These are phyloP conservation scores for Cunninghamia lanceolata DNA, from an alignment of 75 land plant genomes.

Conservation along the genomic window DNA sequence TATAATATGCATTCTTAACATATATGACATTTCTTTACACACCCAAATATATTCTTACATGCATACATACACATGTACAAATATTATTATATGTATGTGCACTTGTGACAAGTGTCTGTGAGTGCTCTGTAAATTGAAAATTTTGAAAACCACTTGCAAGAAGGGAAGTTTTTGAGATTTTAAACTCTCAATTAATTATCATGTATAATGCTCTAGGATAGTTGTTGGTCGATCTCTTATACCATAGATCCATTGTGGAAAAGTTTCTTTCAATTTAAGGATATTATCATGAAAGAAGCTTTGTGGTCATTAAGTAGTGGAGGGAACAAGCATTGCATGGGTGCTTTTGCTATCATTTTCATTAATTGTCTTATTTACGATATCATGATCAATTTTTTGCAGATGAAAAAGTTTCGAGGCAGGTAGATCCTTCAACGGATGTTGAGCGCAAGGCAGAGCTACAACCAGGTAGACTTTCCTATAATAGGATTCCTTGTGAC, in stretches of 20 bases:
- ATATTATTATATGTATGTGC: neutral
- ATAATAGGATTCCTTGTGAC: neutral
- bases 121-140: neutral
- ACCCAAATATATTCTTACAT: neutral
- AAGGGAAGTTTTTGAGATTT: neutral
- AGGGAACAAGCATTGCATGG: neutral
- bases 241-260: neutral
- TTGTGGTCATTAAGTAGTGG: neutral
- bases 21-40: neutral
- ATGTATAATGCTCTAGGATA: neutral
- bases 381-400: neutral
- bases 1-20: neutral
- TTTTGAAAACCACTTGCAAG: neutral
- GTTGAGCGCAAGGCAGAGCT: slow-evolving; percentile 8
- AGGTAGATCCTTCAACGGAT: neutral
- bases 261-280: neutral
- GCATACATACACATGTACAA: neutral
- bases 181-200: neutral
- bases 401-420: slow-evolving; percentile 6
- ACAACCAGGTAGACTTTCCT: neutral
- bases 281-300: neutral
- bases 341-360: neutral
- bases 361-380: neutral
- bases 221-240: neutral
- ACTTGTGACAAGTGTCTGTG: neutral